These are phyloP conservation scores for Leccinum insigne DNA, from an alignment of 1,284 basidiomycete species.

Conservation along the genomic window DNA sequence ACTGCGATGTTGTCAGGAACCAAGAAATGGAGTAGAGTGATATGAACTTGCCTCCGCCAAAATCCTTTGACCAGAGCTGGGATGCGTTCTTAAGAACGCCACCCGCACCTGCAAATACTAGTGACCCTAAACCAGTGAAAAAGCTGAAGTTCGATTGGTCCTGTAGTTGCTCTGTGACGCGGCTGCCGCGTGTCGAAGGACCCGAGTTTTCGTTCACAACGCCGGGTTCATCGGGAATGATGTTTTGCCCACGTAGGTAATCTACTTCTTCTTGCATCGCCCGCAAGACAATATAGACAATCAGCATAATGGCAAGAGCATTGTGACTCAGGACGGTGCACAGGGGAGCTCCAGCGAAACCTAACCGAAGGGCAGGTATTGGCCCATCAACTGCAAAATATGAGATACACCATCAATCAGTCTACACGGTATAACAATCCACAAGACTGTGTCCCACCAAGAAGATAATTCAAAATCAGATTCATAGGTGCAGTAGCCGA, in stretches of 20 bases:
- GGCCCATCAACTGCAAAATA: constrained; percentile 25
- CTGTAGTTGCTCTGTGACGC: not conserved
- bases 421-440: not conserved
- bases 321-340: constrained; percentile 32
- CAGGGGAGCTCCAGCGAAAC: constrained; percentile 29
- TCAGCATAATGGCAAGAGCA: constrained; percentile 18
- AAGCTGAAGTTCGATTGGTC: constrained; percentile 6
- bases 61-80: constrained; percentile 34
- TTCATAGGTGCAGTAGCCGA: constrained; percentile 28
- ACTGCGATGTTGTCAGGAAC: constrained; percentile 18
- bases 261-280: constrained; percentile 23
- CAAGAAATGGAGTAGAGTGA: not conserved
- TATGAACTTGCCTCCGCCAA: constrained; percentile 24
- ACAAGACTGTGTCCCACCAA: constrained; percentile 17
- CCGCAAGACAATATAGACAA: constrained; percentile 26
- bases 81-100: constrained; percentile 27
- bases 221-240: constrained; percentile 12
- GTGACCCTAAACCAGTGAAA: constrained; percentile 19
- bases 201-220: not conserved
- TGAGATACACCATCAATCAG: not conserved
- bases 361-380: constrained; percentile 28
- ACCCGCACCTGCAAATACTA: constrained; percentile 19
- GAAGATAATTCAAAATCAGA: constrained; percentile 28
- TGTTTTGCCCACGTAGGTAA: constrained; percentile 16
- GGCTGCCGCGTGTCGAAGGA: not conserved